phyloP scores from a whole-genome alignment of 75 land plant species.

The Isoetes taiwanensis region DNA sequence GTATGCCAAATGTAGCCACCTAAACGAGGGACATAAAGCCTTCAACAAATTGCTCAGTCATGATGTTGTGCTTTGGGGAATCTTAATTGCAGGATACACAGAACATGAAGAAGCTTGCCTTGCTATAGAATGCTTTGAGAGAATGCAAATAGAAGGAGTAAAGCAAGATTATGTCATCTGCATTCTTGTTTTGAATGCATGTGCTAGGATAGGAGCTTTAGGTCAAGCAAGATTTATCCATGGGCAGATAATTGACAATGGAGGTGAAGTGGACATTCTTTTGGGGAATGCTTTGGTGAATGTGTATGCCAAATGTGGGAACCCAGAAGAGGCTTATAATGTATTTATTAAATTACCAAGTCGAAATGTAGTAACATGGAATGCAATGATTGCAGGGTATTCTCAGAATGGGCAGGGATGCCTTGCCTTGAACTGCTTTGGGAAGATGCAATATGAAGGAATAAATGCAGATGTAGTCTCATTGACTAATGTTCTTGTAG shows the following conservation, averaged over 20 bases:
- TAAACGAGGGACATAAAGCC: slow-evolving; percentile 23
- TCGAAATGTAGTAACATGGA: slow-evolving; percentile 45
- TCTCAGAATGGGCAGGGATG: slow-evolving; percentile 31
- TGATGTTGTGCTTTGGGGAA: slow-evolving; percentile 49
- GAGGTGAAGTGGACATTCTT: background rate
- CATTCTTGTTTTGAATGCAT: slow-evolving; percentile 50
- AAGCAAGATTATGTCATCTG: slow-evolving; percentile 42
- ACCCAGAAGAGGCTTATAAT: slow-evolving; percentile 15
- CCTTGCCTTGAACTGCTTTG: no score
- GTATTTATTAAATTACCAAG: slow-evolving; percentile 13
- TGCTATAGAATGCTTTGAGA: slow-evolving; percentile 29
- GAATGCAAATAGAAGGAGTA: slow-evolving; percentile 24
- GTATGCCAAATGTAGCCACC: slow-evolving; percentile 65
- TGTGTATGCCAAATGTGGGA: slow-evolving; percentile 27
- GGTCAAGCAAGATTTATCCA: slow-evolving; percentile 4
- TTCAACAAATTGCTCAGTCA: slow-evolving; percentile 19
- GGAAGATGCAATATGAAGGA: no score
- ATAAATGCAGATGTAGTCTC: no score
- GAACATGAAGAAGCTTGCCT: slow-evolving; percentile 38
- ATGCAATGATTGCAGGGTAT: slow-evolving; percentile 46
- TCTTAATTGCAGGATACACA: slow-evolving; percentile 43
- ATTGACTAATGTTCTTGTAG: no score
- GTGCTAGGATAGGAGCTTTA: slow-evolving; percentile 28
- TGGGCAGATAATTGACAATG: slow-evolving; percentile 6
- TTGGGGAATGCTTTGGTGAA: slow-evolving; percentile 21